A percentile compares a stretch with the other conserved stretches of the same genome.
These are phyloP conservation scores for Neonectria faginata DNA, from an alignment of 2,329 filamentous ascomycete genomes.

Conservation along the genomic window DNA sequence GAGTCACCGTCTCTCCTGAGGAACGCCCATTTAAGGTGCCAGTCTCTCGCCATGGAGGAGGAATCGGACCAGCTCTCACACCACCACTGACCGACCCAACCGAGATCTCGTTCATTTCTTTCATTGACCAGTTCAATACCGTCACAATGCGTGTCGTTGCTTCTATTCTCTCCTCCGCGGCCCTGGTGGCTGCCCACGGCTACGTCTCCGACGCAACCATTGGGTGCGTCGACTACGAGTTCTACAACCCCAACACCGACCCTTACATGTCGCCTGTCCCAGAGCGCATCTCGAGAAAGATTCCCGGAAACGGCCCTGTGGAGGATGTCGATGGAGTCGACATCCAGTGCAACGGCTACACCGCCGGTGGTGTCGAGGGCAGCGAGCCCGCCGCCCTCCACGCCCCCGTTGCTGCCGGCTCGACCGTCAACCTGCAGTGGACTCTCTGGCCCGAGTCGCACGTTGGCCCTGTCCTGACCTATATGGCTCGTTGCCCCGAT, in stretches of 20 bases:
- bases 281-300: constrained; percentile 66
- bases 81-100: constrained; percentile 17
- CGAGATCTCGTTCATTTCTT: constrained; percentile 20
- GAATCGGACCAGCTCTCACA: constrained; percentile 26
- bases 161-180: constrained; percentile 49
- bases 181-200: constrained; percentile 61
- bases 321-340: constrained; percentile 64
- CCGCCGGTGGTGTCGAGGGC: constrained; percentile 60
- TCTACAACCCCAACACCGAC: constrained; percentile 56
- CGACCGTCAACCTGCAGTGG: constrained; percentile 65
- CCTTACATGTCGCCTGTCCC: constrained; percentile 58
- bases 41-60: constrained; percentile 1
- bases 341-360: constrained; percentile 67
- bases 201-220: constrained; percentile 61
- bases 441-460: constrained; percentile 64
- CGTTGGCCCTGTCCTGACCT: constrained; percentile 67
- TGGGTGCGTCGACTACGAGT: constrained; percentile 50
- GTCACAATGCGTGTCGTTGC: constrained; percentile 40
- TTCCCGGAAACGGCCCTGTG: constrained; percentile 70
- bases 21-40: constrained; percentile 30
- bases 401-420: constrained; percentile 65
- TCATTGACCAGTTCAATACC: constrained; percentile 4
- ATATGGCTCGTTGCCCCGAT: constrained; percentile 69
- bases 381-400: constrained; percentile 65
- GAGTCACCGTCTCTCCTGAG: not conserved